Conservation (phyloP, 176 grass and related monocot genomes). For the barley (Hordeum vulgare) region DNA sequence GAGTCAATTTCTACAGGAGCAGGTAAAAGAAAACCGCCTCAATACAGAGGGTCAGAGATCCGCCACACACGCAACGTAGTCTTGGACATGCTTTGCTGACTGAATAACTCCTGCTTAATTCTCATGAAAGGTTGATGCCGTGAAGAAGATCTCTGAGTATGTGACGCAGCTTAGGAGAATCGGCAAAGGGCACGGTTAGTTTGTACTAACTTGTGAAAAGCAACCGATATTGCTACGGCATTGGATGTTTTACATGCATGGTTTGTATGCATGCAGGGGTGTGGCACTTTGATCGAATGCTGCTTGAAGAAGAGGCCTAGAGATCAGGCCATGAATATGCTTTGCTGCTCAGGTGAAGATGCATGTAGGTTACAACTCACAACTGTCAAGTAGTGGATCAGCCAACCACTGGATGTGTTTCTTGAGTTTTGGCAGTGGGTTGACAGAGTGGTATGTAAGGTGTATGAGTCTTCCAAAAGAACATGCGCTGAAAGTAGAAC, state of each 20-base stretch:
- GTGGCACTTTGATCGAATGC: constrained; percentile 10
- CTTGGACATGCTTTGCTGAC: too few species aligned
- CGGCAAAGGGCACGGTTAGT: too few species aligned
- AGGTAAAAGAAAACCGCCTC: too few species aligned
- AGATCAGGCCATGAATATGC: not conserved
- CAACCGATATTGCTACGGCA: not conserved
- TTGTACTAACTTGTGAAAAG: not conserved
- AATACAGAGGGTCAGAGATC: too few species aligned
- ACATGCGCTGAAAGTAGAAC: not conserved
- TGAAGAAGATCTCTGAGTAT: too few species aligned
- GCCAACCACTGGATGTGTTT: not conserved
- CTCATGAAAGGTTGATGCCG: too few species aligned
- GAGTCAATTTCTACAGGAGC: too few species aligned
- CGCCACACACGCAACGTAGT: too few species aligned
- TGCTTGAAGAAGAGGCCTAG: not conserved
- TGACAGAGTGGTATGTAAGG: not conserved
- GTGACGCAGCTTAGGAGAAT: too few species aligned
- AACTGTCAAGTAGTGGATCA: not conserved
- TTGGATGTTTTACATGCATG: not conserved
- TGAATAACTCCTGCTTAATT: too few species aligned
- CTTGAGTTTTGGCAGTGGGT: not conserved
- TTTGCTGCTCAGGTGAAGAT: not conserved
- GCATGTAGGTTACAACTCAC: not conserved
- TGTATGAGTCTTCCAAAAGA: not conserved
- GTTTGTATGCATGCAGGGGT: not conserved